phyloP scores from a whole-genome alignment of 768 basidiomycete species.

The Boletus reticulatus region DNA sequence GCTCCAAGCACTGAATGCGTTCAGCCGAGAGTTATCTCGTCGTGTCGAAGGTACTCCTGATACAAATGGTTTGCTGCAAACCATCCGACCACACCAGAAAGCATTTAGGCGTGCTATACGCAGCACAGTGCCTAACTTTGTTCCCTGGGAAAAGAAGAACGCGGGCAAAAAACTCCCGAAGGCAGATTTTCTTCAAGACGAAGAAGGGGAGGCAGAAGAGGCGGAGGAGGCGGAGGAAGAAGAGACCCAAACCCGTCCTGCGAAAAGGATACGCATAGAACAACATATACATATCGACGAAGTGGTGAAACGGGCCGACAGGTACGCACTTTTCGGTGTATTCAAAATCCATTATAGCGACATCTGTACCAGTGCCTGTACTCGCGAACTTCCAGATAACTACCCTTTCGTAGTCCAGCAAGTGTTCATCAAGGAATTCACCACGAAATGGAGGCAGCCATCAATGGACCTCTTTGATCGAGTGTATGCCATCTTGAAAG shows the following conservation, averaged over 20 bases:
- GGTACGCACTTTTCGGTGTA: not conserved
- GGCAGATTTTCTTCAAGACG: not conserved
- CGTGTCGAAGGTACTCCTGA: conserved; percentile 7
- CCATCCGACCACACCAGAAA: conserved; percentile 46
- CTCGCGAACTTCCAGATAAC: conserved; percentile 63
- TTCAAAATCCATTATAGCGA: not conserved
- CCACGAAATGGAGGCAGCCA: conserved; percentile 47
- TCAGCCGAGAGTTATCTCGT: not conserved
- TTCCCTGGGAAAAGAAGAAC: not conserved
- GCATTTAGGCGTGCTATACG: conserved; percentile 45
- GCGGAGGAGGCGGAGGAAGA: not conserved
- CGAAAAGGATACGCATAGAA: conserved; percentile 4
- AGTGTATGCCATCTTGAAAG: conserved; percentile 35
- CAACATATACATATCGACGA: conserved; percentile 43
- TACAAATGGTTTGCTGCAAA: conserved; percentile 48
- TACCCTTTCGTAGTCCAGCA: conserved; percentile 61
- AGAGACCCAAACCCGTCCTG: not conserved
- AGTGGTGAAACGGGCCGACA: conserved; percentile 37
- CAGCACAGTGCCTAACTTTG: not conserved
- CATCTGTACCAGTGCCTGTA: conserved; percentile 37
- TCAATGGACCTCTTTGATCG: conserved; percentile 40
- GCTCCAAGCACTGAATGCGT: not conserved
- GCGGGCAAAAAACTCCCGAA: not conserved
- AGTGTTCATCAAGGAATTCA: conserved; percentile 43
- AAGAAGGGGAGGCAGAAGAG: not conserved